A percentile compares a stretch with the other conserved stretches of the same genome.
Conservation (phyloP, 2,329 filamentous ascomycete species). For the Intubia oerlemansii region DNA sequence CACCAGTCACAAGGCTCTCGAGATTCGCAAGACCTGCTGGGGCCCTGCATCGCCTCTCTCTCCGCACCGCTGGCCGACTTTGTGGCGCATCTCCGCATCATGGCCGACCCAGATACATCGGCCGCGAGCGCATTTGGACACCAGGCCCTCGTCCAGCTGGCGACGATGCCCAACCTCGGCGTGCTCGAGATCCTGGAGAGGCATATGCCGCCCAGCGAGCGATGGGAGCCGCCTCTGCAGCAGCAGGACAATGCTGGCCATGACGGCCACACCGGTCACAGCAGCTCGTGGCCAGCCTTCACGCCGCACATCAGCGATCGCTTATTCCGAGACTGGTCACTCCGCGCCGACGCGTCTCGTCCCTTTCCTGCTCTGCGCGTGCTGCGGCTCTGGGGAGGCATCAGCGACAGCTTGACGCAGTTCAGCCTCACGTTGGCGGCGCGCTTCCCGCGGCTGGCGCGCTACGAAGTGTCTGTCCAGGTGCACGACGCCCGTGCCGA, state of each 20-base stretch:
- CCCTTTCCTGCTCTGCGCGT: conserved; percentile 26
- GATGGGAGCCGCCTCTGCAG: too few species aligned
- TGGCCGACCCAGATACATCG: too few species aligned
- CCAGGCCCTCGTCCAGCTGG: conserved; percentile 19
- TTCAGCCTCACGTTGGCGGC: conserved; percentile 19
- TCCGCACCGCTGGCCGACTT: conserved; percentile 9
- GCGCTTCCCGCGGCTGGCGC: conserved; percentile 20
- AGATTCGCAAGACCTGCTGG: conserved; percentile 1
- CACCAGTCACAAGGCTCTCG: too few species aligned
- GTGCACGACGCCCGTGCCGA: too few species aligned
- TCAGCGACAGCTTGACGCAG: conserved; percentile 12
- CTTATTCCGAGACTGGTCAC: conserved; percentile 24
- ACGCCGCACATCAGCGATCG: conserved; percentile 22
- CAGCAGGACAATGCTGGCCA: too few species aligned
- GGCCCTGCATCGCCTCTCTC: conserved; percentile 2
- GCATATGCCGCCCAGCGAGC: too few species aligned
- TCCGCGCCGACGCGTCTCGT: conserved; percentile 12
- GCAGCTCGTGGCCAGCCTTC: too few species aligned
- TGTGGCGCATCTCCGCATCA: conserved; percentile 11
- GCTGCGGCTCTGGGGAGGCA: conserved; percentile 15
- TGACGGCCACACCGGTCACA: too few species aligned
- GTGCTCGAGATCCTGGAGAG: conserved; percentile 24
- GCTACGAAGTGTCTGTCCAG: conserved; percentile 21
- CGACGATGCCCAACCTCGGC: conserved; percentile 23
- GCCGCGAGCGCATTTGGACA: conserved; percentile 8